Percentiles rank a stretch among this genome's conserved stretches.
These are phyloP conservation scores for Nakazawaea laoshanensis DNA, from an alignment of 805 yeast species.

Conservation along the genomic window DNA sequence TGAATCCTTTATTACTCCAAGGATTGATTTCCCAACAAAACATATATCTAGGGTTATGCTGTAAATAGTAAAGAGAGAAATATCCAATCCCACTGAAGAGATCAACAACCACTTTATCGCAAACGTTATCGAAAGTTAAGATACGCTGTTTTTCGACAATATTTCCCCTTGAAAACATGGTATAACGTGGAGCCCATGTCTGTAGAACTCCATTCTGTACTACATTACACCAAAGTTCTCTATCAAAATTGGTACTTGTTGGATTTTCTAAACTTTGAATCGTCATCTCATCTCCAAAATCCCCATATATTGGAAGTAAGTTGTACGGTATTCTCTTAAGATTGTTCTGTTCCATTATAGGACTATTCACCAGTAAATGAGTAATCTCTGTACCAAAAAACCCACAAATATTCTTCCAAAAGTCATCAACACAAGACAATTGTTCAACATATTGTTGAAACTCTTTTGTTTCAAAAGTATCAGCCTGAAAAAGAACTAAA, in stretches of 20 bases:
- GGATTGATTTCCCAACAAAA: slow-evolving; percentile 82
- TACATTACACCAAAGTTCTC: slow-evolving; percentile 64
- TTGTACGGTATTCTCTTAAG: slow-evolving; percentile 52
- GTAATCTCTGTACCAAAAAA: slow-evolving; percentile 24
- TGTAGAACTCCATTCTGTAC: slow-evolving; percentile 71
- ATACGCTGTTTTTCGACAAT: slow-evolving; percentile 72
- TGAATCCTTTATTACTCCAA: slow-evolving; percentile 72
- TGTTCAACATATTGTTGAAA: slow-evolving; percentile 22
- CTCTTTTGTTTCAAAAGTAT: slow-evolving; percentile 29
- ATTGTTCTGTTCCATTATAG: slow-evolving; percentile 33
- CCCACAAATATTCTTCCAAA: slow-evolving; percentile 14
- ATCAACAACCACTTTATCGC: slow-evolving; percentile 46
- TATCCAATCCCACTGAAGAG: slow-evolving; percentile 84
- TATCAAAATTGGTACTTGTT: slow-evolving; percentile 29
- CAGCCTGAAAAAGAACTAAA: slow-evolving; percentile 46
- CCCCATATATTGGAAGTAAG: slow-evolving; percentile 53
- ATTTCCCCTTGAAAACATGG: slow-evolving; percentile 87
- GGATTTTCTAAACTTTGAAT: slow-evolving; percentile 26
- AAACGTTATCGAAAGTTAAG: slow-evolving; percentile 29
- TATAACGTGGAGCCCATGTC: slow-evolving; percentile 76
- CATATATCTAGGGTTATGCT: slow-evolving; percentile 39
- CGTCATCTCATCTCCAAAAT: slow-evolving; percentile 44
- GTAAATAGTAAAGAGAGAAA: slow-evolving; percentile 62
- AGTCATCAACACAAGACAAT: slow-evolving; percentile 12
- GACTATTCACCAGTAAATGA: slow-evolving; percentile 66